A percentile compares a stretch with the other conserved stretches of the same genome.
phyloP scores from a whole-genome alignment of 208 protist genomes.

The Leishmania braziliensis region DNA sequence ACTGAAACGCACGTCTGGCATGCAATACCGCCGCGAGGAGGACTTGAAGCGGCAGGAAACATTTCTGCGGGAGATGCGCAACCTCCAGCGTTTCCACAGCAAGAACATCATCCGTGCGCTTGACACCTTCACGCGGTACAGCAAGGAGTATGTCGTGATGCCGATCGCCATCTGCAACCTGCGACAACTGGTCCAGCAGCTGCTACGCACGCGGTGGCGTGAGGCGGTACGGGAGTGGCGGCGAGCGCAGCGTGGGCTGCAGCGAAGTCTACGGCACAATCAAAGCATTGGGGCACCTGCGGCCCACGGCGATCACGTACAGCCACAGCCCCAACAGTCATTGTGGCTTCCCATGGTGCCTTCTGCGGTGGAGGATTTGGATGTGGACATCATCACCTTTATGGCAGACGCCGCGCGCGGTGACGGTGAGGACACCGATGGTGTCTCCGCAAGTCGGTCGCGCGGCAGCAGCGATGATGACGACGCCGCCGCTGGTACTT shows the following conservation, averaged over 20 bases:
- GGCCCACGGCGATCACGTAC: background rate
- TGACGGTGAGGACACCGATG: background rate
- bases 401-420: constrained; percentile 4
- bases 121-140: constrained; percentile 78
- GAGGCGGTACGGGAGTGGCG: constrained; percentile 30
- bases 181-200: constrained; percentile 64
- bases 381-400: constrained; percentile 19
- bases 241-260: constrained; percentile 6
- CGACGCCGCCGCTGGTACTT: background rate
- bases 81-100: constrained; percentile 86
- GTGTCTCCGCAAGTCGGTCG: background rate
- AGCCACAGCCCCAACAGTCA: background rate
- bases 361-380: background rate
- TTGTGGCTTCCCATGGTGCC: constrained; percentile 10
- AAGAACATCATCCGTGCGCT: constrained; percentile 71
- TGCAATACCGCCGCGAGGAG: constrained; percentile 27
- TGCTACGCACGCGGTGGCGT: constrained; percentile 33
- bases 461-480: constrained; percentile 8
- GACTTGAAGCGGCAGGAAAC: constrained; percentile 22
- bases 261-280: background rate
- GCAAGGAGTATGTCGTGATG: constrained; percentile 81
- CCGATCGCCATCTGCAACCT: constrained; percentile 82
- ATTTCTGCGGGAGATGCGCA: constrained; percentile 57
- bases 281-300: background rate
- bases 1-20: constrained; percentile 21